Percentiles rank a stretch among this genome's conserved stretches.
Conservation (phyloP, 108 stramenopile species). For the Skeletonema costatum region DNA sequence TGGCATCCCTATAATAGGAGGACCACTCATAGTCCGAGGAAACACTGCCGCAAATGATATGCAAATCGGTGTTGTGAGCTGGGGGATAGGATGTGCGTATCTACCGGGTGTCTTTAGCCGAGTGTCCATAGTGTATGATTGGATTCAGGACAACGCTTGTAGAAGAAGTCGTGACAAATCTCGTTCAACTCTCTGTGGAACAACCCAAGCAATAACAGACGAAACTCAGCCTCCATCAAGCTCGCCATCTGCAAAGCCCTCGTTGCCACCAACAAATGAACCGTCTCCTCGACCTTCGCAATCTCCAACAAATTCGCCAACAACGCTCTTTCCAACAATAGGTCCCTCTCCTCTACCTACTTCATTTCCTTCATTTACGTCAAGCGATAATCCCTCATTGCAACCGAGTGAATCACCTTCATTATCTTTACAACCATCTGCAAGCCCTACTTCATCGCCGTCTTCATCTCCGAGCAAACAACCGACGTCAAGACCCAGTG, state of each 20-base stretch:
- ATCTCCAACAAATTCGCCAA: background rate
- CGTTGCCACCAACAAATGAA: background rate
- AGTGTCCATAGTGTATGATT: background rate
- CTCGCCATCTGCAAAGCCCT: background rate
- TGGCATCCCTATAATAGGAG: background rate
- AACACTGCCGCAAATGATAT: background rate
- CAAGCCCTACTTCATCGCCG: too few species aligned
- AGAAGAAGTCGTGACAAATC: background rate
- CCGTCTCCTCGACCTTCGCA: background rate
- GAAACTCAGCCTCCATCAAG: background rate
- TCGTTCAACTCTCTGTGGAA: background rate
- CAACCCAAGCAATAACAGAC: background rate
- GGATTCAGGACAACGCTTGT: constrained; percentile 1
- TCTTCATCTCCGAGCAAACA: too few species aligned
- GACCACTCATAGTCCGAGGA: background rate
- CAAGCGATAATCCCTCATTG: background rate
- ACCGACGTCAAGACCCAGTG: too few species aligned
- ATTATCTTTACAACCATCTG: too few species aligned
- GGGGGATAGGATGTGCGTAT: constrained; percentile 14
- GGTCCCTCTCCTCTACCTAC: too few species aligned
- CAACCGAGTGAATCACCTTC: too few species aligned
- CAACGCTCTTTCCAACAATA: background rate
- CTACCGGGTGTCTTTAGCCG: constrained; percentile 10
- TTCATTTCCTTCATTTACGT: too few species aligned
- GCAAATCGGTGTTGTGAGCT: constrained; percentile 7